Percentiles rank a stretch among this genome's conserved stretches.
These are phyloP conservation scores for Moesziomyces antarcticus DNA, from an alignment of 1,284 basidiomycete genomes.

Conservation along the genomic window DNA sequence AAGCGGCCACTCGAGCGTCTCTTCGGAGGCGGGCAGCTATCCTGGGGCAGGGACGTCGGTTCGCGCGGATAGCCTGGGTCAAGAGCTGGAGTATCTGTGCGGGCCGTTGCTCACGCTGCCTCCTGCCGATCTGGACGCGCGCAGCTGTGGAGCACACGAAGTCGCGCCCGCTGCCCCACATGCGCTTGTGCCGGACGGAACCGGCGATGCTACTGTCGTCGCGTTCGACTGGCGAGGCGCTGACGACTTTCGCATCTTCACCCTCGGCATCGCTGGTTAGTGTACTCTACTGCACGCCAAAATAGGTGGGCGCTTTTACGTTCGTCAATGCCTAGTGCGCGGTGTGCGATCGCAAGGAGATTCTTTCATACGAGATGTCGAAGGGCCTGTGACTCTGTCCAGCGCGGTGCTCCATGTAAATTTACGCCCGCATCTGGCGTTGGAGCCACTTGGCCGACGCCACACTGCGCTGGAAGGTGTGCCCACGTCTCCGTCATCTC, in stretches of 20 bases:
- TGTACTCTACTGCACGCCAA: neutral
- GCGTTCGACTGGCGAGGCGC: conserved; percentile 55
- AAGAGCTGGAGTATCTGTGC: conserved; percentile 51
- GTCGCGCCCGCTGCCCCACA: conserved; percentile 21
- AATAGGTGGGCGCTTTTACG: too few species aligned
- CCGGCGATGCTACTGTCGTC: conserved; percentile 35
- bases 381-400: too few species aligned
- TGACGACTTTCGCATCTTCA: conserved; percentile 51
- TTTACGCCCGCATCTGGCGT: too few species aligned
- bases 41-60: neutral
- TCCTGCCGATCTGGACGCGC: conserved; percentile 24
- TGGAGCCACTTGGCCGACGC: too few species aligned
- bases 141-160: conserved; percentile 30
- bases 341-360: too few species aligned
- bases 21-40: conserved; percentile 1
- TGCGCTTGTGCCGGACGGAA: conserved; percentile 25
- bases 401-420: too few species aligned
- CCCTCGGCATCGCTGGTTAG: conserved; percentile 40
- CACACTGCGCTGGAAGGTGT: too few species aligned
- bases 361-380: too few species aligned
- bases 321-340: too few species aligned
- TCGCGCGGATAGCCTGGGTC: conserved; percentile 1
- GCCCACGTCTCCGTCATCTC: too few species aligned
- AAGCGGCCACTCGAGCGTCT: neutral
- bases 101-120: conserved; percentile 31